Base-by-base conservation (phyloP, 129 eudicot genomes). In the Escallonia rubra region DNA sequence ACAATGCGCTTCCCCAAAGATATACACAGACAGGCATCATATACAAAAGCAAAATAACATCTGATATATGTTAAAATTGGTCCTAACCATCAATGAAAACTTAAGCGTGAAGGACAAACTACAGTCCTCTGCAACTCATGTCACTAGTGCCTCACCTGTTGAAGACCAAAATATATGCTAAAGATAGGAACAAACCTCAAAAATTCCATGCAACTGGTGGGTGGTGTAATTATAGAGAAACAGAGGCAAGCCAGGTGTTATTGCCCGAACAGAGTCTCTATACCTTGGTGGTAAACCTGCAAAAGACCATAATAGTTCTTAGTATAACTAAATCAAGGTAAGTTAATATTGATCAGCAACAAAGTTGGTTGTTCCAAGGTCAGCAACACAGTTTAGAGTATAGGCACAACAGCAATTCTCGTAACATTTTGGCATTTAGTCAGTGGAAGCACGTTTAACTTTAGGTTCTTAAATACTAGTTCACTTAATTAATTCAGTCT, bases 241-340 rank as follows among this genome's bases (percentile, higher is more conserved):
- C 80, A 94, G 75, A 47, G 99, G 99, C 73, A 94, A 85, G 53
- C 99, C 99, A 15, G 99, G 99, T 43, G 99, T 94, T 39, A 94
- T 94, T 67, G 99, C 99, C 70, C 99, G 81, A 65, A 94, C 99
- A 45, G 99, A 94, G 78, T 94, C 99, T 69, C 99, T 83, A 78
- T 94, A 94, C 80, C 97, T 79, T 43, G 97, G 99, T 23, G 99
- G 99, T 67, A 94, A 81, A 73, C 99, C 99, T 94, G 81, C 83
- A 80, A 59, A 66, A 10, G 1, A 3, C 67, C 41, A 3, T 3
- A n/a, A 39, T 48, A 70, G n/a, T 41, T 49, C 3, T 42, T 43
- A 76, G 68, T 53, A 69, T 12, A 15, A 15, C 44, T 56, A 42
- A 42, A 14, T 13, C n/a, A 41, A 4, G 14, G 48, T 39, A 7